Percentiles rank a stretch among this genome's conserved stretches.
phyloP scores from a whole-genome alignment of 768 basidiomycete species.

The Lentinula guzmanii region DNA sequence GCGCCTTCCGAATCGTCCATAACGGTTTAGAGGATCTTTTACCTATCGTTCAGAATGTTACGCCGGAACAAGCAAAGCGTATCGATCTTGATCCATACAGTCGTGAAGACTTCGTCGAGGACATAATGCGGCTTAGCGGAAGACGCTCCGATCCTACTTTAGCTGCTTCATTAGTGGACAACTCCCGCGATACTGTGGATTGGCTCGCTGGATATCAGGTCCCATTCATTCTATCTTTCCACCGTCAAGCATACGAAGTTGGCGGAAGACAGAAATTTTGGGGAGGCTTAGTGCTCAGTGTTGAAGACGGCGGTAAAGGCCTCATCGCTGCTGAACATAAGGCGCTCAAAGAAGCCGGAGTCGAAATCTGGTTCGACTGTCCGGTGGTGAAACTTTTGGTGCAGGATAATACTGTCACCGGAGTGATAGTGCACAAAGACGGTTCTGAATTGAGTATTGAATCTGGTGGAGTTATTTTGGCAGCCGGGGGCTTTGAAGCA shows the following conservation, averaged over 20 bases:
- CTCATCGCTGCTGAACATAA: slow-evolving; percentile 50
- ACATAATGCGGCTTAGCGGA: slow-evolving; percentile 55
- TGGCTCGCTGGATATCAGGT: slow-evolving; percentile 51
- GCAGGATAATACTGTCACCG: slow-evolving; percentile 33
- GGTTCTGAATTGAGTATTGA: slow-evolving; percentile 30
- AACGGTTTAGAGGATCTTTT: slow-evolving; percentile 55
- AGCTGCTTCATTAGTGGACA: slow-evolving; percentile 45
- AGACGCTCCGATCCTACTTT: slow-evolving; percentile 43
- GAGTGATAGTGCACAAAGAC: slow-evolving; percentile 36
- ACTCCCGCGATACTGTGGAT: slow-evolving; percentile 47
- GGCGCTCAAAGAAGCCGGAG: slow-evolving; percentile 42
- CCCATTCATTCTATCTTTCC: slow-evolving; percentile 53
- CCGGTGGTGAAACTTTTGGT: slow-evolving; percentile 35
- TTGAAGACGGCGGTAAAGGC: slow-evolving; percentile 65
- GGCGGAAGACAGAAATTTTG: slow-evolving; percentile 60
- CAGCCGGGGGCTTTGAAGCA: slow-evolving; percentile 65
- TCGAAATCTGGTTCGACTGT: slow-evolving; percentile 54
- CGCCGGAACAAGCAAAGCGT: slow-evolving; percentile 30
- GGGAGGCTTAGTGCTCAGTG: slow-evolving; percentile 61
- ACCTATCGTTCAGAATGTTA: slow-evolving; percentile 43
- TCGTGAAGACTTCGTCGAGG: slow-evolving; percentile 41
- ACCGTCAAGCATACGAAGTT: slow-evolving; percentile 65
- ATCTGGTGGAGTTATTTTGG: slow-evolving; percentile 47
- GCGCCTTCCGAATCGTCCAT: slow-evolving; percentile 61
- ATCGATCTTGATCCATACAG: slow-evolving; percentile 61